Base-by-base conservation (phyloP, 2,329 filamentous ascomycete genomes). In the Hypoxylon sp. region DNA sequence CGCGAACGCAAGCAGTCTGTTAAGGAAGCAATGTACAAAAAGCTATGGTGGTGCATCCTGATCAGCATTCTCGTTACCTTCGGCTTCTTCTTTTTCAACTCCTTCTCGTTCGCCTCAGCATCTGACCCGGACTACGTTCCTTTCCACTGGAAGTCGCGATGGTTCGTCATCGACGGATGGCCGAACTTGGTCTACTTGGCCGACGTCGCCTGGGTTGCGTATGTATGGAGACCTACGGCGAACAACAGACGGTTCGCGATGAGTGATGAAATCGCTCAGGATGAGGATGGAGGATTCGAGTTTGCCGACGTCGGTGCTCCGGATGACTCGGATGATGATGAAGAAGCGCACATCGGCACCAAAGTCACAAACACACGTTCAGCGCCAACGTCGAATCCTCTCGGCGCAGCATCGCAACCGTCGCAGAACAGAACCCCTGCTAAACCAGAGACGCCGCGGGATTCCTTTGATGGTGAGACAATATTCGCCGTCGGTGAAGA, bases 81-180 rank as follows among this genome's bases (percentile, higher is more conserved):
- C 75, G 94, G 87, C 63, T 99, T 99, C 84, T 98, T 99, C 86
- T 98, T 99, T 85, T 91, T 98, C 84, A 98, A 98, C 85, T 97
- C 93, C 74, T 94, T 98, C 81, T 94, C 93, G 0, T 97, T 99
- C 79, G 95, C 94, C 53, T 94, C 94, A 11, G 90, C 90, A 52
- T 88, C 88, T 52, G 92, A 94, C 71, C 93, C 93, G 0, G 92
- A 97, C 79, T 99, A 97, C 79, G 94, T 97, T 3, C 96, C 96
- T 1, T 93, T 93, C 74, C 95, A 99, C 81, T 99, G 96, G 96
- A 95, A 98, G 83, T 94, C 93, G 3, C 86, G 96, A 67, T 99
- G 96, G 96, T 99, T 99, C 77, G 89, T 99, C 50, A 87, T 99
- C 19, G 96, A 99, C 77, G 96, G 96, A 61, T 99, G 96, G 96